phyloP scores from a whole-genome alignment of 2,329 filamentous ascomycete species.

The Fusarium anthophilum region DNA sequence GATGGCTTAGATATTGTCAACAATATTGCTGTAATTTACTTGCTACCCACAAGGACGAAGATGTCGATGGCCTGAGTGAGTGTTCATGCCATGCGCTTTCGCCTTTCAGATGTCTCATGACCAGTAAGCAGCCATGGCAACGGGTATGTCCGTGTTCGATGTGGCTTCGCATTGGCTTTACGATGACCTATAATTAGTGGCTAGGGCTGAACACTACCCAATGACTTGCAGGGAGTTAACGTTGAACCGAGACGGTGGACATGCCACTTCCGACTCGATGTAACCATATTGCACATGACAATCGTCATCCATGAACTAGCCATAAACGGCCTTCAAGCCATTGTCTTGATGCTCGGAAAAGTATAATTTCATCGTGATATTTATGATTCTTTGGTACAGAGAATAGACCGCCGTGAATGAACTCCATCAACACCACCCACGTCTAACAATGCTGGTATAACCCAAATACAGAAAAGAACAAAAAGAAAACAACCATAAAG shows the following conservation, averaged over 20 bases:
- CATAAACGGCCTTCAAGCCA: not conserved
- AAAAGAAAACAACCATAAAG: not conserved
- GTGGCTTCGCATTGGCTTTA: slow-evolving; percentile 1
- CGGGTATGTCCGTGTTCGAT: not conserved
- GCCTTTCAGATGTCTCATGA: not conserved
- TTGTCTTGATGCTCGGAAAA: not conserved
- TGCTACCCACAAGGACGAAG: not conserved
- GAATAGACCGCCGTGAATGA: not conserved
- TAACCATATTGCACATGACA: not conserved
- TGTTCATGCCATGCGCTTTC: not conserved
- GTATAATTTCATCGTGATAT: not conserved
- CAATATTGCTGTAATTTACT: not conserved
- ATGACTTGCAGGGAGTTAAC: not conserved
- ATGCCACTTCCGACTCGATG: not conserved
- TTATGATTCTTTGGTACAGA: not conserved
- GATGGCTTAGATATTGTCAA: not conserved
- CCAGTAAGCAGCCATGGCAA: not conserved
- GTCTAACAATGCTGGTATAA: slow-evolving; percentile 13
- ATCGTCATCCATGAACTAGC: not conserved
- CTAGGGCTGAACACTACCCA: not conserved
- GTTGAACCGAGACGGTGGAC: not conserved
- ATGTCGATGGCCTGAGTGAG: not conserved
- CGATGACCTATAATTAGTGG: slow-evolving; percentile 3
- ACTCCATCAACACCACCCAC: slow-evolving; percentile 13
- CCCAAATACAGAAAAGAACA: not conserved